phyloP scores from a whole-genome alignment of 225 moss, liverwort and hornwort genomes.

The Pleurozium schreberi region DNA sequence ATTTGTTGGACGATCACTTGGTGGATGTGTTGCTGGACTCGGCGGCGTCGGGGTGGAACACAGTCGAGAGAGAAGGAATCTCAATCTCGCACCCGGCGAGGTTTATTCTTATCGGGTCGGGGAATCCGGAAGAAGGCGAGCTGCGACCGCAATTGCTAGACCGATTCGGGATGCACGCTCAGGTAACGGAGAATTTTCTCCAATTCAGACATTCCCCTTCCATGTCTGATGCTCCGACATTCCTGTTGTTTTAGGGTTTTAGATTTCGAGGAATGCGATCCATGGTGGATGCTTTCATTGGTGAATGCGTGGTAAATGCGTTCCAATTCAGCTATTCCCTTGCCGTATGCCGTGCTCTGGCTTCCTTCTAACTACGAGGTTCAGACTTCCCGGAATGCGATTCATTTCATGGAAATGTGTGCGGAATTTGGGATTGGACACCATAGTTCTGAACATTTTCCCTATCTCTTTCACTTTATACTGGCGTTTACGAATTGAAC shows the following conservation, averaged over 20 bases:
- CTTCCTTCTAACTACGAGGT: neutral
- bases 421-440: neutral
- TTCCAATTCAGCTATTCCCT: neutral
- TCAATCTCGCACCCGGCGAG: slow-evolving; percentile 72
- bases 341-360: neutral
- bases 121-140: slow-evolving; percentile 80
- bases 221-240: neutral
- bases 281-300: neutral
- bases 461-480: neutral
- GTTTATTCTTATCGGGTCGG: slow-evolving; percentile 74
- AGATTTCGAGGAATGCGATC: neutral
- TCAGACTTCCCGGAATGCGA: neutral
- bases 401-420: neutral
- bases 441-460: neutral
- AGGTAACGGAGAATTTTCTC: slow-evolving; percentile 14
- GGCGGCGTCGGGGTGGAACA: slow-evolving; percentile 84
- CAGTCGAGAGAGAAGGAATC: slow-evolving; percentile 79
- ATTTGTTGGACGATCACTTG: slow-evolving; percentile 74
- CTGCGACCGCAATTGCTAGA: slow-evolving; percentile 69
- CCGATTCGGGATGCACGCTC: slow-evolving; percentile 78
- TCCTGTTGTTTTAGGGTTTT: neutral
- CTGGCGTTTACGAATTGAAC: neutral
- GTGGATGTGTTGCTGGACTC: slow-evolving; percentile 73
- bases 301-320: no score
- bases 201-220: neutral